Evolutionary conservation across 352 stramenopile genomes (phyloP), one percentile per base, ranked within the genome.

Genomic region (Halophytophthora batemanensis): DNA sequence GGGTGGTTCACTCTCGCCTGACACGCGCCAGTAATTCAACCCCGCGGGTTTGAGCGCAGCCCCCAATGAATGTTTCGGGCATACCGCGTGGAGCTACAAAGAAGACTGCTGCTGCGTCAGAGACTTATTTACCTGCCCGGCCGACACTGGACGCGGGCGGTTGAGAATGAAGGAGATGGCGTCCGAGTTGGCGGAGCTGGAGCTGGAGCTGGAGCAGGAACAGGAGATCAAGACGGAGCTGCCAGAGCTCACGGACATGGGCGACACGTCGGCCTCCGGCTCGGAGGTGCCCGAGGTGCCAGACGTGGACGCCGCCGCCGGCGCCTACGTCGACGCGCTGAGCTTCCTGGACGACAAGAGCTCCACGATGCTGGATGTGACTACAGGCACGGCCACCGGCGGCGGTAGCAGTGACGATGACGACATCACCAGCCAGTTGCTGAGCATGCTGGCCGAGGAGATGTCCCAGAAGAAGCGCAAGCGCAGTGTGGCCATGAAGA

Each of bases 401-500:
- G 36, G 36, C 36, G 47, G 35, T 45, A 61, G 61, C 48, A 56
- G 68, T 56, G 64, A 74, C 41, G 61, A 74, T 41, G 64, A 74
- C 45, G 61, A 74, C 43, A 74, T 74, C 34, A 70, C 64, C 48
- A 70, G 64, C 57, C 60, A 70, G 29, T 21, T 74, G 50, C 61
- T 74, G 40, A 70, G 60, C 13, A 74, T 74, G 61, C 39, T 74
- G 53, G 64, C 60, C 41, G 64, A 74, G 50, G 61, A 74, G 45
- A 74, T 74, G 60, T 67, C 54, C 46, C 54, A 66, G 35, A 74
- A 74, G 45, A 69, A 69, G 41, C 59, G 59, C 21, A 74, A 70
- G 49, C 64, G 60, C 39, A 70, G 68, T 40, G 45, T 36, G 10
- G 33, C 28, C 17, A 21, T 65, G 0, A 67, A 69, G 49, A 66